These are phyloP conservation scores for Cephalotrichum gorgonifer DNA, from an alignment of 2,329 filamentous ascomycete species.

Conservation along the genomic window DNA sequence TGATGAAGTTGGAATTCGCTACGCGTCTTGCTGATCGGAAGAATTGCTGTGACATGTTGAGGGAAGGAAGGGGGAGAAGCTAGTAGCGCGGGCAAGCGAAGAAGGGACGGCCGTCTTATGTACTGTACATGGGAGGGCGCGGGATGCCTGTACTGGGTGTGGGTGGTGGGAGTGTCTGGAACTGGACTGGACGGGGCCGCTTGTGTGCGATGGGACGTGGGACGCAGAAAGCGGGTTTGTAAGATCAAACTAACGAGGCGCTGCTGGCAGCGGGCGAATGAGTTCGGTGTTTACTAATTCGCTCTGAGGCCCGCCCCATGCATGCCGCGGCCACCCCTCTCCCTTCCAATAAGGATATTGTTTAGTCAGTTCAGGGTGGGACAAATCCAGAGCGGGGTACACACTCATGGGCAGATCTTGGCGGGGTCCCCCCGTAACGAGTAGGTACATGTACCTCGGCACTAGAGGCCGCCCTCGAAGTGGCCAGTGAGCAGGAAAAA, in stretches of 20 bases:
- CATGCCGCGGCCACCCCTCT: no score
- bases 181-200: not conserved
- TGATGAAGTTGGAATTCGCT: not conserved
- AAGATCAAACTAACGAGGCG: not conserved
- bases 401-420: not conserved
- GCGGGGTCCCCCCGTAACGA: not conserved
- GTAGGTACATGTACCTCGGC: not conserved
- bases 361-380: no score
- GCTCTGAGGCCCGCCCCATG: no score
- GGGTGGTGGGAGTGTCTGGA: not conserved
- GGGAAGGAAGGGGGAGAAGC: not conserved
- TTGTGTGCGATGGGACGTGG: not conserved
- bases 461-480: not conserved
- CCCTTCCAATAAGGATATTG: no score
- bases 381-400: no score
- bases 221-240: not conserved
- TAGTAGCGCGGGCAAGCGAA: not conserved
- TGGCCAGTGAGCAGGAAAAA: not conserved
- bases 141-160: no score
- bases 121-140: not conserved
- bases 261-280: no score
- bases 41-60: slow-evolving; percentile 1
- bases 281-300: not conserved
- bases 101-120: not conserved
- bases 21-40: not conserved